Conservation (phyloP, 129 eudicot genomes). For the Ambrosia artemisiifolia region DNA sequence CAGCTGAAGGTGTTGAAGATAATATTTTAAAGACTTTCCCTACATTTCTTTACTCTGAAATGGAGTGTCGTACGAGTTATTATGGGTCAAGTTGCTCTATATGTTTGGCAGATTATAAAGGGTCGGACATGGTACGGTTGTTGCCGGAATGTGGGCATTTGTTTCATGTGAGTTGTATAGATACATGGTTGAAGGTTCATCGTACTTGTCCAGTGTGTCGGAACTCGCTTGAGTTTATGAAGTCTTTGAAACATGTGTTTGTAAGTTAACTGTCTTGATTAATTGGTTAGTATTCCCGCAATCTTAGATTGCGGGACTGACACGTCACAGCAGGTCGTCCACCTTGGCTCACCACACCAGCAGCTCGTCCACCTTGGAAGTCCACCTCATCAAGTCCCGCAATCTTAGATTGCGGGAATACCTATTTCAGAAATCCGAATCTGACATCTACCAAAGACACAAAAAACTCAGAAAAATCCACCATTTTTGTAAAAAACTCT, state of each 20-base stretch:
- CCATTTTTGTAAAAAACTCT: too few species aligned
- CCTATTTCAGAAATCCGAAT: too few species aligned
- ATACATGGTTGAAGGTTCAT: slow-evolving; percentile 43
- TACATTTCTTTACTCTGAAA: slow-evolving; percentile 9
- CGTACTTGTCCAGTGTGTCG: slow-evolving; percentile 56
- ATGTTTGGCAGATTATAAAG: slow-evolving; percentile 44
- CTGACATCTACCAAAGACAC: too few species aligned
- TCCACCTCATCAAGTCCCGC: too few species aligned
- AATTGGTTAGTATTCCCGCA: not conserved
- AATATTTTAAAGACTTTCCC: not conserved
- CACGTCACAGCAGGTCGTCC: too few species aligned
- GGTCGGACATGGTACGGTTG: slow-evolving; percentile 32
- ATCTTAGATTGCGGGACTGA: too few species aligned
- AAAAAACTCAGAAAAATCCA: too few species aligned
- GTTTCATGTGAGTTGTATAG: slow-evolving; percentile 43
- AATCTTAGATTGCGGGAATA: too few species aligned
- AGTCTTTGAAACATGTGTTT: not conserved
- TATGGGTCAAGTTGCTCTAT: slow-evolving; percentile 11
- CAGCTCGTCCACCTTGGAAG: too few species aligned
- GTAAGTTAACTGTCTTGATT: not conserved
- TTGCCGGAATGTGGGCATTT: slow-evolving; percentile 47
- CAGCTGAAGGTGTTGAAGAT: slow-evolving; percentile 10
- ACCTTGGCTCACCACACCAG: too few species aligned
- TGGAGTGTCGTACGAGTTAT: not conserved
- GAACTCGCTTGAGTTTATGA: slow-evolving; percentile 18